Evolutionary conservation across 768 basidiomycete genomes (phyloP), one percentile per base, ranked within the genome.

Genomic region (Tylopilus felleus): DNA sequence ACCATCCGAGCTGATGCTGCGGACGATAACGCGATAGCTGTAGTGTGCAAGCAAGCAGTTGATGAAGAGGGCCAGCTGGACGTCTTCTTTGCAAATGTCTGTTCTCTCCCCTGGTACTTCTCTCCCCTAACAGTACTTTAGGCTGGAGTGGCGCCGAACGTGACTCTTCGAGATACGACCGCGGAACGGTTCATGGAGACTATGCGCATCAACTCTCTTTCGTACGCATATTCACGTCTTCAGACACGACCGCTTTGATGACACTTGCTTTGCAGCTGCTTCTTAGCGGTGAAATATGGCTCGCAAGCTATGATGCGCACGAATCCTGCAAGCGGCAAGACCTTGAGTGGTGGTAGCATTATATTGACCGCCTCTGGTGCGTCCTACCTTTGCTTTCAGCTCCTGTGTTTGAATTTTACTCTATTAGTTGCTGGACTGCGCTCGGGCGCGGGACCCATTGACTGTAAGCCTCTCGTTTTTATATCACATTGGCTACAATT

Each of bases 51-150:
- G 52, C 83, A 76, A 53, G 91, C 88, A 3, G 63, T 93, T 29
- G 71, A 80, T 40, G 93, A 97, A 56, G 86, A 95, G 65, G 93
- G 93, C 9, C 80, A 83, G 55, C 76, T 98, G 13, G 95, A 98
- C 60, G 85, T 95, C 58, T 97, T 97, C 77, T 98, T 94, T 66
- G 95, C 95, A 31, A 97, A 98, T 67, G 94, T 92, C 64, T 49
- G 83, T 52, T 25, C 12, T 23, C 52, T 16, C 43, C 22, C 40
- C 35, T 1, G 40, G 21, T 39, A 51, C 19, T n/a, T 50, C 29
- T 19, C 39, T 22, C 41, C 31, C 25, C 46, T 67, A 38, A 54
- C 38, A 29, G 17, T 36, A 21, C 36, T 3, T 29, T 39, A 93
- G 90, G 91, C 90, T 52, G 91, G 90, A 12, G 69, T 88, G 47